Evolutionary conservation across 2,329 filamentous ascomycete genomes (phyloP).

Genomic region (Sporothrix protearum): DNA sequence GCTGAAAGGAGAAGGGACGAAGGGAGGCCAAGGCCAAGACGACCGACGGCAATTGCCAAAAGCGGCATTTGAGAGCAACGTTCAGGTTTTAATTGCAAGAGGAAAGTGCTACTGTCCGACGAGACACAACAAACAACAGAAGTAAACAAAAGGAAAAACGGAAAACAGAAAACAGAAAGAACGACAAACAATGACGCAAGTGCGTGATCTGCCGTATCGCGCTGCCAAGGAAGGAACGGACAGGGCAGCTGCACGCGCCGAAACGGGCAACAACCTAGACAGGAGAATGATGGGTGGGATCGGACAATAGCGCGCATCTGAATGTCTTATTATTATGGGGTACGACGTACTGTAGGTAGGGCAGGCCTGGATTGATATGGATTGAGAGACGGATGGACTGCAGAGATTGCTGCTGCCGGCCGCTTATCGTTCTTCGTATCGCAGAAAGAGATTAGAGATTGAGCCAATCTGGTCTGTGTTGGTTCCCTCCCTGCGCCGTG

Average conservation of each 20-base stretch:
- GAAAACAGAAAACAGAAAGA: not conserved
- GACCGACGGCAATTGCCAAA: not conserved
- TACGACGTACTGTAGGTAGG: no score
- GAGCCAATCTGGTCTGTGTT: not conserved
- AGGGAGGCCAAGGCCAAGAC: slow-evolving; percentile 1
- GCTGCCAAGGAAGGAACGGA: slow-evolving; percentile 19
- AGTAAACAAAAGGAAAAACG: not conserved
- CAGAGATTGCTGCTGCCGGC: not conserved
- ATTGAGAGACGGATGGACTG: not conserved
- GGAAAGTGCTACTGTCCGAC: slow-evolving; percentile 5
- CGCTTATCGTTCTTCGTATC: not conserved
- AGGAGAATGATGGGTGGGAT: not conserved
- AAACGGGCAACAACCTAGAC: slow-evolving; percentile 3
- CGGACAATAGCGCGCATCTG: slow-evolving; percentile 9
- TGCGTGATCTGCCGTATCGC: slow-evolving; percentile 10
- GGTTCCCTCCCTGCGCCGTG: slow-evolving; percentile 15
- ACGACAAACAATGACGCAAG: slow-evolving; percentile 1
- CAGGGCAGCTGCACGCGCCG: slow-evolving; percentile 6
- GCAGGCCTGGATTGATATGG: not conserved
- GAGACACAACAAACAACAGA: not conserved
- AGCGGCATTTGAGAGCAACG: not conserved
- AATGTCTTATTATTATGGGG: slow-evolving; percentile 9
- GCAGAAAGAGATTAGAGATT: slow-evolving; percentile 7
- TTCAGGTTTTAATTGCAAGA: not conserved
- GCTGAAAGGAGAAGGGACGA: not conserved